Base-by-base conservation (phyloP, 352 stramenopile genomes). In the Pythium monospermum region DNA sequence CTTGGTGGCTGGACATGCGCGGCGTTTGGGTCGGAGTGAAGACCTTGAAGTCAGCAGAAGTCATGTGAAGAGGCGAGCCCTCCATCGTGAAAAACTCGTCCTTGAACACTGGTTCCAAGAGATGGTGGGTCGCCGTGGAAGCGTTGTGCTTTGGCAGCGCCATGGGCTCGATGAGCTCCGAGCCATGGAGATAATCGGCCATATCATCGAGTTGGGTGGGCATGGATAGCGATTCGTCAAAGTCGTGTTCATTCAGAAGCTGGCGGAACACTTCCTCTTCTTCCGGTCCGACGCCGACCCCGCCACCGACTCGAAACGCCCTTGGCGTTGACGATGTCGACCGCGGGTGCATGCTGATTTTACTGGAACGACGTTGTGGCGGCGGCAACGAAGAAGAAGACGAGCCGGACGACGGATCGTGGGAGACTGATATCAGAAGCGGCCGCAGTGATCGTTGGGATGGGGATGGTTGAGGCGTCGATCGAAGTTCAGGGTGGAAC, bases 231-330 rank as follows among this genome's bases (percentile, higher is more conserved):
- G 49, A 30, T 13, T 77, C 69, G 1, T 59, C 42, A 30, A 79
- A 79, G 28, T 79, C 69, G 13, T 79, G 67, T 3, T 77, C 67
- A 19, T 47, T 67, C 3, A 85, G 55, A 31, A 85, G 60, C 28
- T 81, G 67, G 0, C 49, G 61, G 38, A 85, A 68, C 40, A 71
- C 61, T 27, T 74, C 68, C 46, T 81, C 71, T 32, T 83, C 74
- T n/a, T 66, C 53, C 0, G 53, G 40, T 0, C 48, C 36, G 41
- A 45, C 46, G 30, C 65, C 18, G 2, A 72, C 47, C 0, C 66
- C 61, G 27, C 63, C 63, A 37, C 64, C 6, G 8, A 46, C n/a
- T n/a, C n/a, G n/a, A n/a, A 35, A 8, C 30, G 30, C 13, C 13
- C 30, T 13, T 35, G 7, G 30, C 30, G 8, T 35, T 35, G 13